Percentiles rank a stretch among this genome's conserved stretches.
Evolutionary conservation across 2,329 filamentous ascomycete genomes (phyloP).

Genomic region (Ophiocordyceps camponoti-floridani): DNA sequence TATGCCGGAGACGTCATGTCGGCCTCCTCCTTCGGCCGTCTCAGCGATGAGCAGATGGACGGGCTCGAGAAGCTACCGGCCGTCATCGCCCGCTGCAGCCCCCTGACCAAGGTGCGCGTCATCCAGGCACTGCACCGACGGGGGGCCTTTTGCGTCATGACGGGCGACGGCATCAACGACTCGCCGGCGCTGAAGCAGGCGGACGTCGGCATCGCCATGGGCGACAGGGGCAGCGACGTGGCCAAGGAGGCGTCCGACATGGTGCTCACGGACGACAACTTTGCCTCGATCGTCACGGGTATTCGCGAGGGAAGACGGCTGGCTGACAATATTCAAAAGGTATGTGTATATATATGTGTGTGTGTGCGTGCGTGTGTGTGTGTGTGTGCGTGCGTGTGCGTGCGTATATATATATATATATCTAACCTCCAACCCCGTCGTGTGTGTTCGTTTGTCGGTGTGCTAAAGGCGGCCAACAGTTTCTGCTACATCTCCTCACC

Average conservation of each 20-base stretch:
- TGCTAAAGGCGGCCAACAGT: conserved; percentile 16
- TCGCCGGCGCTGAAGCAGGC: conserved; percentile 54
- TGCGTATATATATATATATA: no score
- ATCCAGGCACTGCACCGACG: conserved; percentile 56
- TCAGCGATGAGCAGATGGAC: conserved; percentile 46
- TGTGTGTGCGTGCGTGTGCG: no score
- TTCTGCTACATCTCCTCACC: conserved; percentile 46
- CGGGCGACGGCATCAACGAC: conserved; percentile 60
- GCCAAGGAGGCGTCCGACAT: conserved; percentile 75
- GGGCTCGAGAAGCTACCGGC: conserved; percentile 40
- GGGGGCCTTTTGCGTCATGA: conserved; percentile 54
- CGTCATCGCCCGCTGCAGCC: conserved; percentile 52
- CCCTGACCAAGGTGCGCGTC: conserved; percentile 57
- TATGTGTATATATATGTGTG: no score
- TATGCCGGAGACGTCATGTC: conserved; percentile 35
- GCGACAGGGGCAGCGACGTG: conserved; percentile 51
- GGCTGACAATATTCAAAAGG: conserved; percentile 61
- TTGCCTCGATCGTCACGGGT: conserved; percentile 60
- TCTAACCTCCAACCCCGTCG: no score
- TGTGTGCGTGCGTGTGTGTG: no score
- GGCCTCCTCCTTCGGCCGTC: conserved; percentile 42
- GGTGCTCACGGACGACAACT: conserved; percentile 77
- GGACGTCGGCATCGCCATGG: conserved; percentile 64
- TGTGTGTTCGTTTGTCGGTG: no score
- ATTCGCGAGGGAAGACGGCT: conserved; percentile 52